These are phyloP conservation scores for Celoporthe dispersa DNA, from an alignment of 2,329 filamentous ascomycete species.

Conservation along the genomic window DNA sequence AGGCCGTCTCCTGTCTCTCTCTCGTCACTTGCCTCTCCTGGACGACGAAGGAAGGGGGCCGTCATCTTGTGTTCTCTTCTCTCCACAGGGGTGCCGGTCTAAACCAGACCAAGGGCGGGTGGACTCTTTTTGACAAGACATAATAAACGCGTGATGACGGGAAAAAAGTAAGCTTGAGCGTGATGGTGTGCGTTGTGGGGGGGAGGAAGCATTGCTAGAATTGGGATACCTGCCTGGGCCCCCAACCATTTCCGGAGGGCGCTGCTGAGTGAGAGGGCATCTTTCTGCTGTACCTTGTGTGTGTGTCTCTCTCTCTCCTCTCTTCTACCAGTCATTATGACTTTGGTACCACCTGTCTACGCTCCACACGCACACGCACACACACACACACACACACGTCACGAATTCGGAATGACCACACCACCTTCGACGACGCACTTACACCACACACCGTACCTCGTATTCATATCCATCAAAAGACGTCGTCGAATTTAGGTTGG, in stretches of 20 bases:
- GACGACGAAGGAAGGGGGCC: not conserved
- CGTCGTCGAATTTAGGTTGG: conserved; percentile 3
- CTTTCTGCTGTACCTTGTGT: not conserved
- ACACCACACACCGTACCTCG: not conserved
- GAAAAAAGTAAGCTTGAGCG: not conserved
- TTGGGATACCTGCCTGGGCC: not conserved
- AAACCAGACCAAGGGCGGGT: not conserved
- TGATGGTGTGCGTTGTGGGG: too few species aligned
- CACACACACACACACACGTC: not conserved
- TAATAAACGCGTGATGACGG: not conserved
- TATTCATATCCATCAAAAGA: not conserved
- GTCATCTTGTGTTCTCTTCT: not conserved
- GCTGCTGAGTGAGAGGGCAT: not conserved
- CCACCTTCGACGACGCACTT: not conserved
- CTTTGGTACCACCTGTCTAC: not conserved
- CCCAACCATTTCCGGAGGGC: not conserved
- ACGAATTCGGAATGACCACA: not conserved
- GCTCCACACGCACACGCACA: not conserved
- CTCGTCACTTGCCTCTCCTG: not conserved
- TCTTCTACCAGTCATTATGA: not conserved
- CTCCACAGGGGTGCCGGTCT: too few species aligned
- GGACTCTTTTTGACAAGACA: not conserved
- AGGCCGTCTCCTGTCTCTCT: not conserved
- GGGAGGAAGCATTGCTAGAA: not conserved
- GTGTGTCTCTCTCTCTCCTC: too few species aligned